A percentile compares a stretch with the other conserved stretches of the same genome.
Evolutionary conservation across 371 early-diverging fungal genomes (phyloP).

Genomic region (Apophysomyces ossiformis): DNA sequence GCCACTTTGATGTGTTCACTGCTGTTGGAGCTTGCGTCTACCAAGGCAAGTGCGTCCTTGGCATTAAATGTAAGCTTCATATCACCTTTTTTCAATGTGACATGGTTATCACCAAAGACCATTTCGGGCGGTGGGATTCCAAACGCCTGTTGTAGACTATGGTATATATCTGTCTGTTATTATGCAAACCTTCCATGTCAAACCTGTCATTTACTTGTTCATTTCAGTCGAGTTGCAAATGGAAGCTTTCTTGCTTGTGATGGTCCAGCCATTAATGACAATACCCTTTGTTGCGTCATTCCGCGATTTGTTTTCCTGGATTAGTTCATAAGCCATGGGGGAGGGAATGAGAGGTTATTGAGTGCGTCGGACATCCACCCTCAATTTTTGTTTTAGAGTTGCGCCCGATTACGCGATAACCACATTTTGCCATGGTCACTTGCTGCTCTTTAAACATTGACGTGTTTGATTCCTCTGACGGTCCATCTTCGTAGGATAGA

Average conservation of each 20-base stretch:
- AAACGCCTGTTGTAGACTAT: conserved; percentile 61
- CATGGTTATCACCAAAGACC: conserved; percentile 89
- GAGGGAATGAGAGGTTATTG: conserved; percentile 15
- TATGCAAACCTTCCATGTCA: no score
- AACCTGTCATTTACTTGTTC: conserved; percentile 52
- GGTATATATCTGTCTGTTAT: no score
- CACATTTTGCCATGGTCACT: no score
- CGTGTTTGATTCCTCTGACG: no score
- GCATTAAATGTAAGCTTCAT: conserved; percentile 67
- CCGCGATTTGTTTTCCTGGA: conserved; percentile 40
- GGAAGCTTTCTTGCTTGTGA: conserved; percentile 67
- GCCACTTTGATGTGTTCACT: conserved; percentile 79
- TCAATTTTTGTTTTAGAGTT: no score
- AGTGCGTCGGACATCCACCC: background rate
- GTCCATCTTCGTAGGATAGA: no score
- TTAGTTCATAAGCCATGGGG: conserved; percentile 23
- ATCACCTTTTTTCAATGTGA: conserved; percentile 49
- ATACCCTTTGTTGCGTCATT: conserved; percentile 58
- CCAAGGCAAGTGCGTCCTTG: conserved; percentile 74
- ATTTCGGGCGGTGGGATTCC: conserved; percentile 90
- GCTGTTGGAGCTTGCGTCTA: conserved; percentile 67
- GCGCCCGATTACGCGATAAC: no score
- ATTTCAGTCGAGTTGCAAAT: conserved; percentile 77
- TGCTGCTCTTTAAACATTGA: no score
- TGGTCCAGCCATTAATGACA: conserved; percentile 62